phyloP scores from a whole-genome alignment of 169 alveolate genomes.

The Besnoitia besnoiti region DNA sequence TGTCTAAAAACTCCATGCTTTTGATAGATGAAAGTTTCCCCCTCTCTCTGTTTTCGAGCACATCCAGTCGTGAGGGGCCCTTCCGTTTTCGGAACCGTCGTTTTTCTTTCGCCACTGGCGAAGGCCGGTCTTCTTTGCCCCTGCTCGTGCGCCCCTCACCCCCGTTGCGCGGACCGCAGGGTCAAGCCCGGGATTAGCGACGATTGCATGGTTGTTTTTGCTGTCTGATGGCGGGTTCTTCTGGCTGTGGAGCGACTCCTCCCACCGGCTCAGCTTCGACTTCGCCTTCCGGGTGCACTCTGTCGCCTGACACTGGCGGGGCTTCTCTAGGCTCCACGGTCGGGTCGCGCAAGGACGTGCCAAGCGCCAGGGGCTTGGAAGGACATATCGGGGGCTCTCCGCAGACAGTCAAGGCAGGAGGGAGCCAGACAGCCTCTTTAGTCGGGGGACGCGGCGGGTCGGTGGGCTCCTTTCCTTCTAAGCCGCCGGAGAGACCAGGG shows the following conservation, averaged over 20 bases:
- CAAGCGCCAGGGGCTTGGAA: not conserved
- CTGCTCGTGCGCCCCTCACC: not conserved
- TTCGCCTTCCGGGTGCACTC: not conserved
- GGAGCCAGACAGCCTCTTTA: no score
- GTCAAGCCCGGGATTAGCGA: not conserved
- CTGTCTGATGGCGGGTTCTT: not conserved
- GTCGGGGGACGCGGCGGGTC: no score
- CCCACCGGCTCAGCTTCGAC: not conserved
- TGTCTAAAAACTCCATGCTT: not conserved
- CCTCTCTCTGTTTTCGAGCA: not conserved
- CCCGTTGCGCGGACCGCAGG: not conserved
- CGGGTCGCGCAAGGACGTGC: not conserved
- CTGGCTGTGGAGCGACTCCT: not conserved
- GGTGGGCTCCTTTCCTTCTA: no score
- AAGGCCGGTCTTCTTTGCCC: not conserved
- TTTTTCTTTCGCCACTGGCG: no score
- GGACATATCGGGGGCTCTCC: not conserved
- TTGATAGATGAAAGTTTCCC: not conserved
- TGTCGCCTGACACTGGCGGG: not conserved
- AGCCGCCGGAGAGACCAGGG: not conserved
- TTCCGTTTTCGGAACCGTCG: no score
- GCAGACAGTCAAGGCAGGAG: not conserved
- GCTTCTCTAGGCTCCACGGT: not conserved
- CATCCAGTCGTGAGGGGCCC: no score
- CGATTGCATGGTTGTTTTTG: not conserved